phyloP scores from a whole-genome alignment of 2,329 filamentous ascomycete species.

The Stromatinia cepivora region DNA sequence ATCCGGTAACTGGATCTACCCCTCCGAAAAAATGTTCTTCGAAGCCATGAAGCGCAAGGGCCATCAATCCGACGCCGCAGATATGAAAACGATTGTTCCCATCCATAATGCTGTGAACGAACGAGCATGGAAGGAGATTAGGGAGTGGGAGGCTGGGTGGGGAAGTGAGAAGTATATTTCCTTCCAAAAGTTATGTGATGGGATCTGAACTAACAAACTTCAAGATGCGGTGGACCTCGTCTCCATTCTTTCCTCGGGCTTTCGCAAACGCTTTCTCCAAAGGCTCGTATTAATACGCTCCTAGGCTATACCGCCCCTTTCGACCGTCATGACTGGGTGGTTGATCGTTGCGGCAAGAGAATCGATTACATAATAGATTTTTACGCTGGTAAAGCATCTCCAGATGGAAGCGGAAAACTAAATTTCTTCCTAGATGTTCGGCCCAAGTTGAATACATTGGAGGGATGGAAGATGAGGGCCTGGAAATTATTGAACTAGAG shows the following conservation, averaged over 20 bases:
- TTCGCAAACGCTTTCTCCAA: conserved; percentile 70
- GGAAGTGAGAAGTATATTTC: conserved; percentile 55
- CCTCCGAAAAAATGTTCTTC: conserved; percentile 96
- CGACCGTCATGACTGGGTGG: conserved; percentile 95
- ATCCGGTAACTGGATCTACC: conserved; percentile 94
- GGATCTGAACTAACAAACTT: not conserved
- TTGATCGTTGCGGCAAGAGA: conserved; percentile 82
- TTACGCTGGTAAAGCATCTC: conserved; percentile 67
- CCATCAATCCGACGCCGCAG: conserved; percentile 65
- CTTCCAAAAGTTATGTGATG: not conserved
- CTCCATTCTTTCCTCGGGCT: conserved; percentile 82
- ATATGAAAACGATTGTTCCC: conserved; percentile 90
- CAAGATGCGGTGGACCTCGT: conserved; percentile 71
- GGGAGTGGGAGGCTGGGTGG: conserved; percentile 79
- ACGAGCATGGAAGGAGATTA: conserved; percentile 89
- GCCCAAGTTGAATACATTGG: conserved; percentile 67
- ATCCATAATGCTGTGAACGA: conserved; percentile 99
- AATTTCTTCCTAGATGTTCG: conserved; percentile 69
- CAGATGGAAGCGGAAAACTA: conserved; percentile 46
- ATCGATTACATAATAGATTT: conserved; percentile 99
- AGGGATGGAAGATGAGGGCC: conserved; percentile 66
- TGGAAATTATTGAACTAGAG: conserved; percentile 52
- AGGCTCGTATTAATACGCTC: conserved; percentile 77
- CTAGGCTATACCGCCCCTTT: conserved; percentile 91
- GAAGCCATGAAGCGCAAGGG: conserved; percentile 92